Evolutionary conservation across 106 monocot genomes (phyloP), one percentile per base, ranked within the genome.

Genomic region (Chionographis japonica): DNA sequence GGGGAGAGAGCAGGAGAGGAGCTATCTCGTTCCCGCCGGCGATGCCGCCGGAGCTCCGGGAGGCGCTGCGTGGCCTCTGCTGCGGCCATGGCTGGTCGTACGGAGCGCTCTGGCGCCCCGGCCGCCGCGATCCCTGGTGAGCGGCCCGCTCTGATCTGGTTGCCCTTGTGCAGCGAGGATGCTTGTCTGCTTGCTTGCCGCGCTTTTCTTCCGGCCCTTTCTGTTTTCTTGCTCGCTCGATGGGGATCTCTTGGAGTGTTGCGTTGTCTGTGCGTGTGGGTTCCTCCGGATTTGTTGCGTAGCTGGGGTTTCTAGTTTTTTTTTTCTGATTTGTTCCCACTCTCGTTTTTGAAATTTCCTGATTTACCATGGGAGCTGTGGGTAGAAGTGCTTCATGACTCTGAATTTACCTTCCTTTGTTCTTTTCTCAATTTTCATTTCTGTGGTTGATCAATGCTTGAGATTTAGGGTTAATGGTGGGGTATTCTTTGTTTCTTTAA

Each of bases 81-180:
- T 17, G 37, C 52, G 64, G 65, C 40, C 52, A 63, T 19, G 75
- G 71, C 13, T 81, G 80, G 80, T 71, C 54, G n/a, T 80, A 80
- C 40, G 74, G 65, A 12, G 65, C 65, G 17, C 63, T 65, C 64
- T 75, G 74, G 75, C 68, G 69, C 38, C 18, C 46, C 60, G 41
- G 55, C 20, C 61, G 46, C 41, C 57, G 51, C 18, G 58, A 64
- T 39, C 61, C 69, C 38, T 62, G 79, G 79, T 79, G 58, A 73
- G 11, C 2, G n/a, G 6, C 13, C 40, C 43, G 19, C 8, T 17
- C 11, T 27, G 8, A 1, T 42, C 39, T 67, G 68, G 40, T 55
- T 27, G 1, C 52, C 13, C 38, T 63, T 19, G 7, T 13, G 27
- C 27, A 27, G 27, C 1, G 27, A 0, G 27, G 27, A 27, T 27